Percentiles rank a stretch among this genome's conserved stretches.
These are phyloP conservation scores for Trichosporon sp. DNA, from an alignment of 1,284 basidiomycete genomes.

Conservation along the genomic window DNA sequence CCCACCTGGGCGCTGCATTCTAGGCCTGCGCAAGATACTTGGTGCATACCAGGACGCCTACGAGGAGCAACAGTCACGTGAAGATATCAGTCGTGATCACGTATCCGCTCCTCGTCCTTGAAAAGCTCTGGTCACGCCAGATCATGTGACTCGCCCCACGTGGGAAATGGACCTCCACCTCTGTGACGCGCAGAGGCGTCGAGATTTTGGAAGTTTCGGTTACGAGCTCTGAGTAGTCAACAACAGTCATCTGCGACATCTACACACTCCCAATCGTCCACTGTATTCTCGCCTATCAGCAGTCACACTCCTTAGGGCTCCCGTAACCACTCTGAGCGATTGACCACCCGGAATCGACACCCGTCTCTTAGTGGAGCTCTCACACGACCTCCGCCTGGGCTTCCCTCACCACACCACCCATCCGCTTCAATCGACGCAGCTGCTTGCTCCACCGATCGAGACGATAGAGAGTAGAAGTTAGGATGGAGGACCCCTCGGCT, in stretches of 20 bases:
- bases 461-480: neutral
- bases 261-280: neutral
- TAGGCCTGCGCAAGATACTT: neutral
- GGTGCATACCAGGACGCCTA: neutral
- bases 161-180: neutral
- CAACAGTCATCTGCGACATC: neutral
- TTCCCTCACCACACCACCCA: neutral
- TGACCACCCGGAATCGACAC: no score
- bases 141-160: neutral
- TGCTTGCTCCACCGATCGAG: neutral
- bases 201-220: constrained; percentile 18
- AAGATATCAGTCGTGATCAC: neutral
- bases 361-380: no score
- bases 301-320: neutral
- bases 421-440: neutral
- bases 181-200: neutral
- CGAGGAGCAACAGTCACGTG: neutral
- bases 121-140: neutral
- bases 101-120: neutral
- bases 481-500: constrained; percentile 27
- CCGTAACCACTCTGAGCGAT: no score
- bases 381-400: no score
- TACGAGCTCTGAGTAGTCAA: constrained; percentile 7
- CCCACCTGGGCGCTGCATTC: neutral
- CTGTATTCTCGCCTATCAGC: neutral